Base-by-base conservation (phyloP, 2,329 filamentous ascomycete genomes). In the Colletotrichum ledebouriae region DNA sequence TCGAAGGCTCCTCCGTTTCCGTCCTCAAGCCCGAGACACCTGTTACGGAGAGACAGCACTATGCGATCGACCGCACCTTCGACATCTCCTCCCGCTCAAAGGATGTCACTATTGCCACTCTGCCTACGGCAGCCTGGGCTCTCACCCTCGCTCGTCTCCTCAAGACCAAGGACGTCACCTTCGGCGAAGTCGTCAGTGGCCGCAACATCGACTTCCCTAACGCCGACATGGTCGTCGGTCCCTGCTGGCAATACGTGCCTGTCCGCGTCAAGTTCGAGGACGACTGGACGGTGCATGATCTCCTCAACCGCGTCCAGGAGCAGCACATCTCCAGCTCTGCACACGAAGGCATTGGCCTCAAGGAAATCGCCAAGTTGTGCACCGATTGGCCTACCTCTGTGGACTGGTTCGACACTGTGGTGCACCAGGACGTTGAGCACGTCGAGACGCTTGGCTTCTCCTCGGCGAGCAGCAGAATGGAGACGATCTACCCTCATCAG, bases 121-220 rank as follows among this genome's bases (percentile, higher is more conserved):
- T 92, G 0, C 89, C 89, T n/a, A 90, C 89, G 0, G 88, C 89
- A 1, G 88, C 88, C 0, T 92, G 89, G 89, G 87, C 89, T 0
- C 76, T 91, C 7, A 86, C 86, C 17, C 84, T 92, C 2, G 86
- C 89, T 1, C 85, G 84, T 4, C 83, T 86, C 11, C 82, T 86
- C 0, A 75, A 76, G 1, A 76, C 80, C 15, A 80, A 80, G 2
- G 89, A 92, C 73, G 86, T 92, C 42, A 83, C 88, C 9, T 92
- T 92, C 70, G 89, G 89, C 33, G 87, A 90, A 72, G 89, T 91
- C 1, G 88, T 90, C 47, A 89, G 85, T 67, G 90, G 90, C 0
- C 85, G 90, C 53, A 89, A 88, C 74, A 84, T 87, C 17, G 86
- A 85, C 63, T 80, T 89, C 1, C 79, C 84, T 15, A 82, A 82